Evolutionary conservation across 305 asterid species (phyloP).

Genomic region (Euphrasia arctica): DNA sequence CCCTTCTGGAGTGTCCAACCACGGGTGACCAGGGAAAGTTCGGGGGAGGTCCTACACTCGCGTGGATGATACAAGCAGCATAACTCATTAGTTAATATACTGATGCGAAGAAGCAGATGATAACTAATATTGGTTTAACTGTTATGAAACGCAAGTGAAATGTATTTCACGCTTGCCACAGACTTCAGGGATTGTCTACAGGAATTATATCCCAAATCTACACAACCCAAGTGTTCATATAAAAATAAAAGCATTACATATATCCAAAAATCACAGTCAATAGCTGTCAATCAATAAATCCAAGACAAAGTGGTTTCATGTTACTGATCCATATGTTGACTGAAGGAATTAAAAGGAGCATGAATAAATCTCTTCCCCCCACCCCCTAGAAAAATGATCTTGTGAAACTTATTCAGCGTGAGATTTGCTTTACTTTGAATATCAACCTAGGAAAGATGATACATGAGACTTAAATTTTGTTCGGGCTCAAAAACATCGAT

Average conservation of each 20-base stretch:
- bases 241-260: too few species aligned
- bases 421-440: neutral
- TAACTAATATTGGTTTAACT: neutral
- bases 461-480: neutral
- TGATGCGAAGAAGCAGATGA: neutral
- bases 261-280: neutral
- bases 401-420: neutral
- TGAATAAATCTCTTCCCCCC: neutral
- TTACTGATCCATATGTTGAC: neutral
- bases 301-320: neutral
- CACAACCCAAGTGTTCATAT: neutral
- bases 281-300: neutral
- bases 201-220: neutral
- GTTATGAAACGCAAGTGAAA: too few species aligned
- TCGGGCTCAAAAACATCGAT: neutral
- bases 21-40: conserved; percentile 98
- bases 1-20: conserved; percentile 92
- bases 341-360: neutral
- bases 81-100: neutral
- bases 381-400: conserved; percentile 13
- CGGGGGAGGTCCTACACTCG: conserved; percentile 82
- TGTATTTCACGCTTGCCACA: too few species aligned
- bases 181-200: too few species aligned
- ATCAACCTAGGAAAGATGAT: neutral
- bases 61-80: neutral